These are phyloP conservation scores for Cyberlindnera petersonii DNA, from an alignment of 805 yeast species.

Conservation along the genomic window DNA sequence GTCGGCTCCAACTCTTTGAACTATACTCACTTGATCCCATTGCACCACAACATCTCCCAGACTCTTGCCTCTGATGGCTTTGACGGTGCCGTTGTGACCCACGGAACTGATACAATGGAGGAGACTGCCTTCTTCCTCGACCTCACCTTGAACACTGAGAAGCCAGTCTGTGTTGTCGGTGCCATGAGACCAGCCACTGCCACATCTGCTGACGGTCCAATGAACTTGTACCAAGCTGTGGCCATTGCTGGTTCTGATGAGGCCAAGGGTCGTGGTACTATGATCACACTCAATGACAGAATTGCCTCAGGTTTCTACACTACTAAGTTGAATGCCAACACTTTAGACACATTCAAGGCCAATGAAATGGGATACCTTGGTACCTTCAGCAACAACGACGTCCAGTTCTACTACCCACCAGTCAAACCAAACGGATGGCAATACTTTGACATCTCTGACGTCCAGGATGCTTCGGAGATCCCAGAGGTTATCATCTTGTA, in stretches of 20 bases:
- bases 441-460: conserved; percentile 32
- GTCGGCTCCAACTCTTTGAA: conserved; percentile 57
- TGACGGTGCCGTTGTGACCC: conserved; percentile 63
- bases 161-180: conserved; percentile 41
- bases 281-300: conserved; percentile 62
- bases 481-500: conserved; percentile 52
- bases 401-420: conserved; percentile 60
- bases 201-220: conserved; percentile 67
- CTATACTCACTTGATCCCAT: conserved; percentile 39
- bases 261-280: conserved; percentile 55
- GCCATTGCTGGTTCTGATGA: conserved; percentile 50
- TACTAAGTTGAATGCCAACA: conserved; percentile 64
- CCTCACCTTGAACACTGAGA: conserved; percentile 36
- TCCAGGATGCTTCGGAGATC: conserved; percentile 21
- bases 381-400: conserved; percentile 59
- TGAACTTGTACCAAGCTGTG: conserved; percentile 67
- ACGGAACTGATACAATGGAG: conserved; percentile 69
- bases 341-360: conserved; percentile 63
- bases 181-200: conserved; percentile 73
- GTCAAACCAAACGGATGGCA: conserved; percentile 39
- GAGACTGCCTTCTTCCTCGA: conserved; percentile 66
- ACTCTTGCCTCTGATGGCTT: conserved; percentile 37
- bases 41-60: conserved; percentile 43
- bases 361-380: conserved; percentile 68
- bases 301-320: conserved; percentile 65